phyloP scores from a whole-genome alignment of 306 rosid genomes.

The Benincasa hispida region DNA sequence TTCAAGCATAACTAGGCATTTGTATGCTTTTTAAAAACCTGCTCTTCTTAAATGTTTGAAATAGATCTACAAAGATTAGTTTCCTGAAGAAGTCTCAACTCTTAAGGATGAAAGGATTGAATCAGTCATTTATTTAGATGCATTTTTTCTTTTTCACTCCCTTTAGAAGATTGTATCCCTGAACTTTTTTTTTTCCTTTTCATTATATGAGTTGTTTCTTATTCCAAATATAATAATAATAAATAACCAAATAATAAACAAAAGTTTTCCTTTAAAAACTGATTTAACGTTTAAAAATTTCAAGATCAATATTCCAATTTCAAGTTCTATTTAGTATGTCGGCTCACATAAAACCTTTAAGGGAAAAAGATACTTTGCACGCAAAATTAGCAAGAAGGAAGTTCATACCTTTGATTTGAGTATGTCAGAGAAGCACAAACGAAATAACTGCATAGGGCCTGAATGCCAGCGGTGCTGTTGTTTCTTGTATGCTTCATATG shows the following conservation, averaged over 20 bases:
- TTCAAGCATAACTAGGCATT: background rate
- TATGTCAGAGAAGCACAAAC: slow-evolving; percentile 72
- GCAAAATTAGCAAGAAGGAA: background rate
- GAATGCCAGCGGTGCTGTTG: slow-evolving; percentile 99
- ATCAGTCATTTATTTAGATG: too few relatives aligned
- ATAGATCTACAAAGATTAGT: background rate
- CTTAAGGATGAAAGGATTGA: too few relatives aligned
- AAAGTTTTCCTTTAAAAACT: background rate
- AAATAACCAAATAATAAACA: background rate
- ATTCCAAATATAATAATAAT: too few relatives aligned
- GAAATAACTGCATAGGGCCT: slow-evolving; percentile 97
- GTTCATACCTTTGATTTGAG: slow-evolving; percentile 75
- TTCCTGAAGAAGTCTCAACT: too few relatives aligned
- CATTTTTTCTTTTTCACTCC: too few relatives aligned
- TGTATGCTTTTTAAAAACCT: background rate
- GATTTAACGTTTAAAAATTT: background rate
- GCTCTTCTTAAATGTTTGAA: background rate
- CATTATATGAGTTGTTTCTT: too few relatives aligned
- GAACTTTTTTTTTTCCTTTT: too few relatives aligned
- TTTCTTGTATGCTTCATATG: slow-evolving; percentile 91
- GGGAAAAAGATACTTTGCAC: slow-evolving; percentile 1
- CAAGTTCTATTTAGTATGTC: background rate
- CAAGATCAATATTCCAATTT: background rate
- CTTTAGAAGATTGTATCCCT: too few relatives aligned
- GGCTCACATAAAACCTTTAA: background rate